Evolutionary conservation across 2,329 filamentous ascomycete genomes (phyloP), one percentile per base, ranked within the genome.

Genomic region (Hypoxylon sp.): DNA sequence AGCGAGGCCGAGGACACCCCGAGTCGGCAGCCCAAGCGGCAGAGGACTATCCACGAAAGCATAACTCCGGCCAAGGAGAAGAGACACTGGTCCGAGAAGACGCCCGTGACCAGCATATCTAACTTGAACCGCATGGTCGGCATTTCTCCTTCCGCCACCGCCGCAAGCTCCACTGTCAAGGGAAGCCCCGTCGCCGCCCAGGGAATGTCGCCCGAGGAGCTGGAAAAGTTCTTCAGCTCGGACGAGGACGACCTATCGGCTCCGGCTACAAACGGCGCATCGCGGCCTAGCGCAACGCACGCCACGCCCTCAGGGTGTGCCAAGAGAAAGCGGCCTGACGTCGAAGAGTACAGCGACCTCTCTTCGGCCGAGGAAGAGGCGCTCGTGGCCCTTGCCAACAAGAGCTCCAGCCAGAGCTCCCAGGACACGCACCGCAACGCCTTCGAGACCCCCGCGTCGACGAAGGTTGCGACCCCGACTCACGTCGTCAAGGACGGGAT

Each of bases 1-100:
- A 79, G 72, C n/a, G 81, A 83, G 60, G 55, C 35, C 40, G 20
- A 40, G 17, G 38, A 10, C 2, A 63, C 60, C 2, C 60, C 59
- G 1, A 54, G 45, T 20, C 61, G 40, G n/a, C 56, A 50, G 35
- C 59, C 55, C 11, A 58, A 66, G 55, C 61, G 62, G 31, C 71
- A 73, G 57, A 65, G 64, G 1, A 72, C 70, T 4, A 49, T 73
- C 1, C 66, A 63, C 23, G 69, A 71, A 23, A 61, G 55, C 49
- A 68, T 71, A 13, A 67, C 64, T 13, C 67, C 69, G 18, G 54
- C 64, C 3, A 62, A 61, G 17, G 65, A 66, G 15, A 68, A 65
- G 42, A 24, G 59, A 13, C 48, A 56, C 11, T 47, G 27, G 18
- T 35, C 47, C 10, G 62, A 58, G 38, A 60, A 49, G 48, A 67